These are phyloP conservation scores for Boletus rex-veris DNA, from an alignment of 768 basidiomycete species.

Conservation along the genomic window DNA sequence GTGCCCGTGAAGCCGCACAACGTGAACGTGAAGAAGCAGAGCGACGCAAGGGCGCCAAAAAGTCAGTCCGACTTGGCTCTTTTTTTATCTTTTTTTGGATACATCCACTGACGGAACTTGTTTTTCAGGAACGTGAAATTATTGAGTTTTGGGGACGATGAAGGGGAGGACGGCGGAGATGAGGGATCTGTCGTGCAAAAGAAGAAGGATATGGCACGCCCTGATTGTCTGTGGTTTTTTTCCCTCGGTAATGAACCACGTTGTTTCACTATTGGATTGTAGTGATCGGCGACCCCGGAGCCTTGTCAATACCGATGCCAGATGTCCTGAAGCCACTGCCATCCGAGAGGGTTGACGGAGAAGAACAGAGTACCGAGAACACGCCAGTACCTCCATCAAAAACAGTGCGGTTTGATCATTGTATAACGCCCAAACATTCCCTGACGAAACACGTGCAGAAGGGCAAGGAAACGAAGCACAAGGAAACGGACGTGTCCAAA, in stretches of 20 bases:
- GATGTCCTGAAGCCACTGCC: slow-evolving; percentile 3
- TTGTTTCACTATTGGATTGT: neutral
- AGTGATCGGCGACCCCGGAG: slow-evolving; percentile 24
- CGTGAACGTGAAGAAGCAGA: slow-evolving; percentile 75
- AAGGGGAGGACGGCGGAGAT: slow-evolving; percentile 56
- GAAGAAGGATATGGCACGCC: slow-evolving; percentile 81
- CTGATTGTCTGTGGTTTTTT: slow-evolving; percentile 62
- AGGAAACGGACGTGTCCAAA: slow-evolving; percentile 52
- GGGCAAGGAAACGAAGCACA: slow-evolving; percentile 22
- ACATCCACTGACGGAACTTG: neutral
- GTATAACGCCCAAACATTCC: neutral
- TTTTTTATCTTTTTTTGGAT: neutral
- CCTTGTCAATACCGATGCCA: slow-evolving; percentile 6
- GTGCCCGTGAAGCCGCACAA: slow-evolving; percentile 72
- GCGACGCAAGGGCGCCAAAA: slow-evolving; percentile 77
- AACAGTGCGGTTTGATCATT: slow-evolving; percentile 8
- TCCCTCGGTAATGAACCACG: neutral
- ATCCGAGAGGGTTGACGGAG: neutral
- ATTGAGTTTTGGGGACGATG: slow-evolving; percentile 82
- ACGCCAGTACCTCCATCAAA: slow-evolving; percentile 11
- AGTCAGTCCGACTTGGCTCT: slow-evolving; percentile 46
- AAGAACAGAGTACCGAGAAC: slow-evolving; percentile 2
- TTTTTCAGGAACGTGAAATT: slow-evolving; percentile 75
- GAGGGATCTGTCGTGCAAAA: slow-evolving; percentile 52
- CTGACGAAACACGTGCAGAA: neutral